phyloP scores from a whole-genome alignment of 2,329 filamentous ascomycete genomes.

The Dactylellina parvicollis region DNA sequence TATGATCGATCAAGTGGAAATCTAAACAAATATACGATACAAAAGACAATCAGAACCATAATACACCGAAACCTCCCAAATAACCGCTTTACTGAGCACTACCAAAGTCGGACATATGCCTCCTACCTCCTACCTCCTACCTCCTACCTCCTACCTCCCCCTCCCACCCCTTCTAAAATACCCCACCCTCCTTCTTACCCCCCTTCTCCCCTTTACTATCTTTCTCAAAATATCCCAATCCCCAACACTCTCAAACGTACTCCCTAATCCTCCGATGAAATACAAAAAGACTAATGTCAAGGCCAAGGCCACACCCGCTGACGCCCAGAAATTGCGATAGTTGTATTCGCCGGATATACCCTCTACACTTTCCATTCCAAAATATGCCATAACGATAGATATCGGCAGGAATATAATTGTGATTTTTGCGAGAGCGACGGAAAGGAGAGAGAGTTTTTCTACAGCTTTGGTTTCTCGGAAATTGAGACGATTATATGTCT shows the following conservation, averaged over 20 bases:
- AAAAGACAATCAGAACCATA: not conserved
- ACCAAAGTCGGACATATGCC: no score
- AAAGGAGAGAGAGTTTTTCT: slow-evolving; percentile 65
- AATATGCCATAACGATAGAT: slow-evolving; percentile 66
- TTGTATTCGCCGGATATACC: slow-evolving; percentile 49
- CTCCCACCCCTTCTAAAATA: slow-evolving; percentile 8
- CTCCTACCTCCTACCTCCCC: not conserved
- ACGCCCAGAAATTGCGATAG: slow-evolving; percentile 32
- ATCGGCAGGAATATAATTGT: slow-evolving; percentile 67
- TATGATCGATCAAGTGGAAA: no score
- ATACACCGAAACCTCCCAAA: no score
- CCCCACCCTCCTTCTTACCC: slow-evolving; percentile 13
- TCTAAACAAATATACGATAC: slow-evolving; percentile 4
- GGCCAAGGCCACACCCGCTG: slow-evolving; percentile 32
- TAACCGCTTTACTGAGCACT: no score
- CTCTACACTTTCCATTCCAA: slow-evolving; percentile 62
- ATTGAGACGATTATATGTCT: slow-evolving; percentile 67
- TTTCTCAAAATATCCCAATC: slow-evolving; percentile 22
- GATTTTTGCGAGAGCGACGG: slow-evolving; percentile 66
- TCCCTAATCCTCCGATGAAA: slow-evolving; percentile 40
- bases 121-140: no score
- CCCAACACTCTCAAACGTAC: slow-evolving; percentile 27
- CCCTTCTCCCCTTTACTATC: slow-evolving; percentile 26
- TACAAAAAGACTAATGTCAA: slow-evolving; percentile 47
- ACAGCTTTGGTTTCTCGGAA: slow-evolving; percentile 66